Evolutionary conservation across 345 rosid genomes (phyloP).

Genomic region (Anacardium occidentale): DNA sequence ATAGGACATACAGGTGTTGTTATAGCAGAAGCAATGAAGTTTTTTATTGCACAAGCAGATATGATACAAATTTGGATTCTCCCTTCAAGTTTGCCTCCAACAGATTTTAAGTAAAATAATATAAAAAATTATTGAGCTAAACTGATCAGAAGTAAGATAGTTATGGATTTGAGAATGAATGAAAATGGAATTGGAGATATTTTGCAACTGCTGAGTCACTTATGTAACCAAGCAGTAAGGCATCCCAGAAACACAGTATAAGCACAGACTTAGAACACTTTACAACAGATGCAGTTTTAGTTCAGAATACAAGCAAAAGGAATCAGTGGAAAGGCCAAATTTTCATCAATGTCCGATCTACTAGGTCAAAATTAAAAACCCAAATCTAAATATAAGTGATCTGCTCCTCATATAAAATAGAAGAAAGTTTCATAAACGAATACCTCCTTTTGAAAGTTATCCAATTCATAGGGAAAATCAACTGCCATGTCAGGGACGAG

Average conservation of each 20-base stretch:
- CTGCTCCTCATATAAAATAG: not conserved
- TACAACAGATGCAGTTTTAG: not conserved
- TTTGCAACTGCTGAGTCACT: not conserved
- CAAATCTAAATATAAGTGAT: not conserved
- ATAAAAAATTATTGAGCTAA: not conserved
- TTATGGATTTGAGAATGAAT: not conserved
- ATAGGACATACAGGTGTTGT: not conserved
- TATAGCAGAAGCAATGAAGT: not conserved
- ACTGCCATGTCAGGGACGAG: slow-evolving; percentile 93
- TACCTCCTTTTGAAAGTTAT: slow-evolving; percentile 94
- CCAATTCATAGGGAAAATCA: slow-evolving; percentile 87
- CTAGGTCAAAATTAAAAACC: not conserved
- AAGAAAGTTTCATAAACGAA: slow-evolving; percentile 4
- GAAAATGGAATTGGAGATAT: not conserved
- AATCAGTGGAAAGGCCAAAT: not conserved
- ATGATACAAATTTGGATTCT: slow-evolving; percentile 1
- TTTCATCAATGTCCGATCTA: not conserved
- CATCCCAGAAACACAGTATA: not conserved
- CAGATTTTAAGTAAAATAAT: not conserved
- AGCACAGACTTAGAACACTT: not conserved
- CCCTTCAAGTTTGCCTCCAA: not conserved
- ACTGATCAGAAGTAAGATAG: not conserved
- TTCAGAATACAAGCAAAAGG: not conserved
- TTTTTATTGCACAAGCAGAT: not conserved
- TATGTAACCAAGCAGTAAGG: not conserved